These are phyloP conservation scores for Pachyrhizus erosus DNA, from an alignment of 306 rosid genomes.

Conservation along the genomic window DNA sequence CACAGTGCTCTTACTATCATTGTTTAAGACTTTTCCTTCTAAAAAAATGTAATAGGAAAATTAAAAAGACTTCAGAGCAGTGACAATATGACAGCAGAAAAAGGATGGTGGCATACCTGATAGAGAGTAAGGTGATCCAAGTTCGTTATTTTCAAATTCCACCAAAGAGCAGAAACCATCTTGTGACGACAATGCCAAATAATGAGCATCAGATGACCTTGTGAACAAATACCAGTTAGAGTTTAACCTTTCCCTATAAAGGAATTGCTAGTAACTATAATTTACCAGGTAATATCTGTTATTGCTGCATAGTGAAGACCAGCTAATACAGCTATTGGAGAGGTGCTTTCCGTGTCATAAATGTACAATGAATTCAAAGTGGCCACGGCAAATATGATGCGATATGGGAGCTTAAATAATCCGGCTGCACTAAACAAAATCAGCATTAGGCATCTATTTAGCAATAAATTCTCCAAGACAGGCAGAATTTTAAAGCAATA, in stretches of 20 bases:
- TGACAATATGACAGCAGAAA: conserved; percentile 9
- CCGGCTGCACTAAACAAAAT: conserved; percentile 63
- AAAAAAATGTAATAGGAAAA: conserved; percentile 19
- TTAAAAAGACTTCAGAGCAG: not conserved
- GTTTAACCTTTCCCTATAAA: conserved; percentile 39
- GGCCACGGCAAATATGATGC: conserved; percentile 83
- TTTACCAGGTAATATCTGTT: conserved; percentile 90
- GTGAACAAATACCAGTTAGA: conserved; percentile 38
- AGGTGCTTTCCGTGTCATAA: conserved; percentile 80
- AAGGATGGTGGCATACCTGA: conserved; percentile 54
- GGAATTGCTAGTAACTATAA: conserved; percentile 28
- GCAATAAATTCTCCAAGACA: conserved; percentile 31
- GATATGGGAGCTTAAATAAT: conserved; percentile 86
- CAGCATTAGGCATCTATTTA: conserved; percentile 13
- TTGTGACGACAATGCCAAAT: conserved; percentile 89
- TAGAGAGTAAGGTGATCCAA: conserved; percentile 65
- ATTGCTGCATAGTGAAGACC: conserved; percentile 96
- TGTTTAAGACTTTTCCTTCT: conserved; percentile 52
- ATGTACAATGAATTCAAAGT: conserved; percentile 88
- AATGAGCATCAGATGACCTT: conserved; percentile 89
- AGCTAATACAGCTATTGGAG: conserved; percentile 79
- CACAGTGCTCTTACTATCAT: conserved; percentile 37
- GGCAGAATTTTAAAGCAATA: conserved; percentile 14
- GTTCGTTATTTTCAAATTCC: conserved; percentile 83
- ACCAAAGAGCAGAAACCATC: conserved; percentile 91